phyloP scores from a whole-genome alignment of 2,329 filamentous ascomycete species.

The Beauveria brongniartii region DNA sequence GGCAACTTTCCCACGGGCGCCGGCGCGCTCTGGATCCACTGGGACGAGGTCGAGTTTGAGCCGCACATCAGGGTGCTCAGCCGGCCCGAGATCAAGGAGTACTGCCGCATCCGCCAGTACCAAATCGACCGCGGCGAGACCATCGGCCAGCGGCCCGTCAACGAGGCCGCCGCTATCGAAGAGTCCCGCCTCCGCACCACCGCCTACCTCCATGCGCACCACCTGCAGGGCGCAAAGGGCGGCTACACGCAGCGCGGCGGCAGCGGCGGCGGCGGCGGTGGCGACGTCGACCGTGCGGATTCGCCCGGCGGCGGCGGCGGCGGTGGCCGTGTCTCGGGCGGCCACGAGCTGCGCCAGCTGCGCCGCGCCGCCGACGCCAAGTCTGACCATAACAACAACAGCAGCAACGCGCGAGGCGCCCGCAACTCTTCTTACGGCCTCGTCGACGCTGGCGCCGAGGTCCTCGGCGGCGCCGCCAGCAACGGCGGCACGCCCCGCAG shows the following conservation, averaged over 20 bases:
- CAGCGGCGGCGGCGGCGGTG: neutral
- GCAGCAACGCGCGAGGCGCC: slow-evolving; percentile 17
- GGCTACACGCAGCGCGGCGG: slow-evolving; percentile 12
- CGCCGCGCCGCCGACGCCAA: slow-evolving; percentile 32
- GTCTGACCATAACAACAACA: slow-evolving; percentile 2
- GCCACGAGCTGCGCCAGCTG: slow-evolving; percentile 35
- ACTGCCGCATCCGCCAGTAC: slow-evolving; percentile 51
- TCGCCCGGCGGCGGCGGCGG: neutral
- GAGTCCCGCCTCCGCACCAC: slow-evolving; percentile 41
- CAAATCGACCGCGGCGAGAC: slow-evolving; percentile 48
- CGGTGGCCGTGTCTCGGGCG: slow-evolving; percentile 14
- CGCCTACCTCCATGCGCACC: slow-evolving; percentile 11
- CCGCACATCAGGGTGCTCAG: slow-evolving; percentile 43
- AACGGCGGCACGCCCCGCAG: slow-evolving; percentile 12
- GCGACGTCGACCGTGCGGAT: neutral
- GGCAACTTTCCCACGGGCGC: slow-evolving; percentile 54
- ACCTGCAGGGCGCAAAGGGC: slow-evolving; percentile 11
- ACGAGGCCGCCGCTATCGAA: slow-evolving; percentile 43
- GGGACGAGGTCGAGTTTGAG: slow-evolving; percentile 53
- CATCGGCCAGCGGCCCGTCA: slow-evolving; percentile 36
- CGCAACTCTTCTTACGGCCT: slow-evolving; percentile 20
- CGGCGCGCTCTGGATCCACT: slow-evolving; percentile 54
- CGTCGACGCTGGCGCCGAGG: neutral
- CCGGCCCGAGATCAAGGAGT: slow-evolving; percentile 54
- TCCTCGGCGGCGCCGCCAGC: neutral